Evolutionary conservation across 306 rosid genomes (phyloP).

Genomic region (Cicer chorassanicum): DNA sequence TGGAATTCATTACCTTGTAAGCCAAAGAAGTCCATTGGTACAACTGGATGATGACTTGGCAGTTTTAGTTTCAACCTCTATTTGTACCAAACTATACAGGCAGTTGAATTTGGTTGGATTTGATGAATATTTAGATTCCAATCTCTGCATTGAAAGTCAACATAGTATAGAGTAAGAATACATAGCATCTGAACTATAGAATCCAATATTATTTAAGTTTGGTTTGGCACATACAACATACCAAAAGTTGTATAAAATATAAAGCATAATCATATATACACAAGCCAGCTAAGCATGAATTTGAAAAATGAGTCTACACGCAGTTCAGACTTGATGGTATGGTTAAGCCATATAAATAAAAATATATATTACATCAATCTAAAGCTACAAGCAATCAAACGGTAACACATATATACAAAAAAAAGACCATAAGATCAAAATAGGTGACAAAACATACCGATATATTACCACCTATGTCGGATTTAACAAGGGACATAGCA

Average conservation of each 20-base stretch:
- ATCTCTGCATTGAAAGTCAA: constrained; percentile 67
- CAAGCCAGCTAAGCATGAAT: constrained; percentile 21
- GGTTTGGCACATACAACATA: background rate
- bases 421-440: background rate
- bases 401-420: constrained; percentile 24
- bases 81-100: constrained; percentile 79
- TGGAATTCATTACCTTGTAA: constrained; percentile 73
- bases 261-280: constrained; percentile 18
- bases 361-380: background rate
- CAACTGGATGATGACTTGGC: constrained; percentile 91
- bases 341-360: constrained; percentile 1
- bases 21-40: constrained; percentile 98
- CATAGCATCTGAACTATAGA: constrained; percentile 15
- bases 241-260: background rate
- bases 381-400: constrained; percentile 28
- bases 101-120: constrained; percentile 64
- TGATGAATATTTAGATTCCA: constrained; percentile 74
- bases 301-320: constrained; percentile 4
- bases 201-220: constrained; percentile 19
- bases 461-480: constrained; percentile 90
- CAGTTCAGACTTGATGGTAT: constrained; percentile 17
- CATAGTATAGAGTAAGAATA: constrained; percentile 40
- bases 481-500: constrained; percentile 85
- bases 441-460: constrained; percentile 55
- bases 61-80: constrained; percentile 79